A percentile compares a stretch with the other conserved stretches of the same genome.
phyloP scores from a whole-genome alignment of 2,329 filamentous ascomycete species.

The Coniella vitis region DNA sequence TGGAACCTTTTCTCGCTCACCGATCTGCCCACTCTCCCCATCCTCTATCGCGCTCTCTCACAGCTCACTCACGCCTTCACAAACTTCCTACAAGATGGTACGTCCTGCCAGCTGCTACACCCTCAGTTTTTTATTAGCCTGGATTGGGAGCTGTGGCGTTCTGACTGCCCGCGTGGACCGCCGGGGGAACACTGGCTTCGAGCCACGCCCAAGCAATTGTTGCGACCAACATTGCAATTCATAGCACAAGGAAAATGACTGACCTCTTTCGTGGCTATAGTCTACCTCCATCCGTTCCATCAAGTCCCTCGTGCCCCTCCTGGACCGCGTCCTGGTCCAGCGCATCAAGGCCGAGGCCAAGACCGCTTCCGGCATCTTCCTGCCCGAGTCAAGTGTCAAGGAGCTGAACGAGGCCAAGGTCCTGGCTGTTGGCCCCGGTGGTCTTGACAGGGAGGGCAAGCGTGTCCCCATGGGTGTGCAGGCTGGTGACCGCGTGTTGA shows the following conservation, averaged over 20 bases:
- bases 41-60: not conserved
- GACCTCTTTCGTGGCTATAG: conserved; percentile 28
- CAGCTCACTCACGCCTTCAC: not conserved
- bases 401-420: conserved; percentile 98
- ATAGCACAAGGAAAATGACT: not conserved
- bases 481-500: conserved; percentile 86
- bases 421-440: conserved; percentile 87
- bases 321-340: conserved; percentile 96
- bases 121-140: too few species aligned
- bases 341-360: conserved; percentile 95
- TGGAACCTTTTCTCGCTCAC: not conserved
- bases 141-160: not conserved
- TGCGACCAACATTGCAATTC: not conserved
- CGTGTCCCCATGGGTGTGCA: conserved; percentile 75
- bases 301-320: conserved; percentile 87
- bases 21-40: not conserved
- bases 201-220: too few species aligned
- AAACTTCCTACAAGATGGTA: conserved; percentile 2
- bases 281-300: conserved; percentile 82
- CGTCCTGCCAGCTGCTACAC: not conserved
- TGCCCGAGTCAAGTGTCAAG: conserved; percentile 94
- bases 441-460: conserved; percentile 81
- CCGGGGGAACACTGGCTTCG: too few species aligned
- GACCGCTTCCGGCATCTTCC: conserved; percentile 94
- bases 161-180: too few species aligned